Conservation (phyloP, 306 rosid genomes). For the Trifolium dubium region DNA sequence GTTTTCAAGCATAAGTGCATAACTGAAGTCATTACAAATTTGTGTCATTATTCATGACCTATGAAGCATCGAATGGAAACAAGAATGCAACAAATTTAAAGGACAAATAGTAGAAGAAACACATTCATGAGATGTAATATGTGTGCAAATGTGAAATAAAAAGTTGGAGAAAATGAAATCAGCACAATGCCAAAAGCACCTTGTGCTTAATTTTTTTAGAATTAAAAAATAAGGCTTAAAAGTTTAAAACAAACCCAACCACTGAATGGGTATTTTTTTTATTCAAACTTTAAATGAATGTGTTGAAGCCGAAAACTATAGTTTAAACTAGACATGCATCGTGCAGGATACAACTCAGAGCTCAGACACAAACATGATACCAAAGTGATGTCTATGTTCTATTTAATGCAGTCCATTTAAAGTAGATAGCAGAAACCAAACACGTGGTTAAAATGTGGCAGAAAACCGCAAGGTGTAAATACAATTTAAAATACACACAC, state of each 20-base stretch:
- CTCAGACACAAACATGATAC: constrained; percentile 9
- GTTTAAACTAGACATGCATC: background rate
- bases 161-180: background rate
- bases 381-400: background rate
- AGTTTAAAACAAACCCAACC: constrained; percentile 6
- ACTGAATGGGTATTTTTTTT: background rate
- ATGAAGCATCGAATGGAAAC: background rate
- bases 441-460: constrained; percentile 5
- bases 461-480: background rate
- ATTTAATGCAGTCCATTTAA: background rate
- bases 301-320: background rate
- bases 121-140: background rate
- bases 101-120: background rate
- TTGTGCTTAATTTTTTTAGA: background rate
- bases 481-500: constrained; percentile 1
- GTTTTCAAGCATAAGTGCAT: constrained; percentile 24
- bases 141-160: constrained; percentile 10
- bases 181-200: background rate
- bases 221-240: background rate
- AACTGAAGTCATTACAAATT: constrained; percentile 1
- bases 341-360: background rate
- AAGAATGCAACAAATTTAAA: background rate
- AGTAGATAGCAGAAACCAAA: constrained; percentile 19
- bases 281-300: background rate
- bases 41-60: constrained; percentile 6